phyloP scores from a whole-genome alignment of 2,329 filamentous ascomycete species.

The Fusarium pseudonygamai region DNA sequence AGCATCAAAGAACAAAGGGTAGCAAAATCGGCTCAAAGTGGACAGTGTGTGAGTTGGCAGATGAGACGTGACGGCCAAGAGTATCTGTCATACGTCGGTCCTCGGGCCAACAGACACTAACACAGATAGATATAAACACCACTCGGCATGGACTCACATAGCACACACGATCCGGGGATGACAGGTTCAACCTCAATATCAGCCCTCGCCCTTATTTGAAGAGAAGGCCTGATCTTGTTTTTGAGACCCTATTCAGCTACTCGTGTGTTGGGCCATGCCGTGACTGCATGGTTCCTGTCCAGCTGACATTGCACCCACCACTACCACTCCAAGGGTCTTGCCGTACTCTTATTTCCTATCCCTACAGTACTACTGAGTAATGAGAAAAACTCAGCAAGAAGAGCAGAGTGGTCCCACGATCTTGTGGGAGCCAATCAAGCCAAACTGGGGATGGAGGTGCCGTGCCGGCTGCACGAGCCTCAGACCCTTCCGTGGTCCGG shows the following conservation, averaged over 20 bases:
- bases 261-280: neutral
- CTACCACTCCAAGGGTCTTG: neutral
- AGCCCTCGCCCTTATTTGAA: slow-evolving; percentile 19
- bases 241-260: neutral
- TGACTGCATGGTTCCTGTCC: neutral
- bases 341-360: neutral
- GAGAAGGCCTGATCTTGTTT: neutral
- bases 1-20: neutral
- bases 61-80: slow-evolving; percentile 16
- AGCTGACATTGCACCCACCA: neutral
- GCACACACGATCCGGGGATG: slow-evolving; percentile 15
- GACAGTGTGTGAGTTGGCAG: neutral
- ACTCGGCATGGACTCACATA: slow-evolving; percentile 4
- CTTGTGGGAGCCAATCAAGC: slow-evolving; percentile 4
- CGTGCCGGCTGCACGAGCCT: slow-evolving; percentile 13
- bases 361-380: neutral
- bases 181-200: slow-evolving; percentile 14
- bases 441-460: neutral
- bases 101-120: slow-evolving; percentile 18
- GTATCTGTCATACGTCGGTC: slow-evolving; percentile 15
- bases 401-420: slow-evolving; percentile 12
- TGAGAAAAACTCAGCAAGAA: neutral
- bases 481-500: slow-evolving; percentile 16
- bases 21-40: neutral
- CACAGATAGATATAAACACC: slow-evolving; percentile 20